Percentiles rank a stretch among this genome's conserved stretches.
Conservation (phyloP, 495 filamentous ascomycete species). For the Talaromyces proteolyticus region DNA sequence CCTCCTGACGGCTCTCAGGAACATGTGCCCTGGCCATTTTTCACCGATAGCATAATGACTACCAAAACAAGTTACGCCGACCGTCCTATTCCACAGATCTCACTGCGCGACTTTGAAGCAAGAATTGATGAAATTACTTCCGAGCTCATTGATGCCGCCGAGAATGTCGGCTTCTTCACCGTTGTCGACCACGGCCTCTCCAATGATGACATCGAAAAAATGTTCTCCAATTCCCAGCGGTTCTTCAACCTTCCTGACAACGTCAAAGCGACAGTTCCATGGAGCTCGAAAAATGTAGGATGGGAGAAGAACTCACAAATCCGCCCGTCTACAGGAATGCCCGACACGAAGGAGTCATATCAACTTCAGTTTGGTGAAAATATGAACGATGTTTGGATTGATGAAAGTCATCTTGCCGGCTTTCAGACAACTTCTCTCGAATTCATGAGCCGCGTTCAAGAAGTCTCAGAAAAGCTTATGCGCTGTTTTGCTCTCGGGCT, state of each 20-base stretch:
- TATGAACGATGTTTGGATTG: constrained; percentile 47
- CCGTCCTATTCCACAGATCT: constrained; percentile 52
- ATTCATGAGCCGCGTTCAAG: constrained; percentile 51
- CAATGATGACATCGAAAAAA: constrained; percentile 38
- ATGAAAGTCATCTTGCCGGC: constrained; percentile 39
- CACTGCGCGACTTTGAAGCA: constrained; percentile 45
- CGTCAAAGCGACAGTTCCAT: constrained; percentile 48
- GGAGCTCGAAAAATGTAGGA: constrained; percentile 50
- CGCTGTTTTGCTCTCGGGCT: constrained; percentile 53
- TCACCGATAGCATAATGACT: neutral
- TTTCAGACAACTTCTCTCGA: constrained; percentile 34
- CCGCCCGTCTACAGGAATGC: constrained; percentile 52
- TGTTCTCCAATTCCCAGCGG: constrained; percentile 42
- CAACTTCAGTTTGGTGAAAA: constrained; percentile 55
- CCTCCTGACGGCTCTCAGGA: neutral
- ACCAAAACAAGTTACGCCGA: constrained; percentile 34
- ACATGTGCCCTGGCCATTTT: neutral
- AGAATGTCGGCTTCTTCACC: constrained; percentile 60
- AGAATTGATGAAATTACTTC: constrained; percentile 49
- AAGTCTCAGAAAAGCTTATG: constrained; percentile 51
- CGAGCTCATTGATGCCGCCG: constrained; percentile 49
- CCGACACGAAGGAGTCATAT: constrained; percentile 58
- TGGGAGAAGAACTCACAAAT: constrained; percentile 61
- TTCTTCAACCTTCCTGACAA: constrained; percentile 53
- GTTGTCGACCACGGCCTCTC: constrained; percentile 52